Percentiles rank a stretch among this genome's conserved stretches.
Conservation (phyloP, 805 yeast species). For the Candida golubevii region DNA sequence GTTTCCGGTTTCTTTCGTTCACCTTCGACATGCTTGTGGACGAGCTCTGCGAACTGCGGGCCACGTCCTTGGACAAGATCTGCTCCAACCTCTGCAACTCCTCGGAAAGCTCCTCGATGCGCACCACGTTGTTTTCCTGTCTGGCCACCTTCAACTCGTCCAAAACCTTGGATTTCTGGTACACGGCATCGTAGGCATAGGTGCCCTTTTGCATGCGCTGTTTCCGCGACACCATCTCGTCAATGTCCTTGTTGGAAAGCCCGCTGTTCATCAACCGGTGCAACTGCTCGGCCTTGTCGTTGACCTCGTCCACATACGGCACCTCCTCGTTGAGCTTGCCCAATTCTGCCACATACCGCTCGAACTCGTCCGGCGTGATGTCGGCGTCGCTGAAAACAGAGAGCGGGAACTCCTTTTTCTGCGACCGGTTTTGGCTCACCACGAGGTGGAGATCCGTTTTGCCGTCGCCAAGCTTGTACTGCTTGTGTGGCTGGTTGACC, state of each 20-base stretch:
- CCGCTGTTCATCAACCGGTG: conserved; percentile 59
- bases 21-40: conserved; percentile 58
- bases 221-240: conserved; percentile 72
- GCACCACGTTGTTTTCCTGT: conserved; percentile 45
- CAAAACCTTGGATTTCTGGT: conserved; percentile 64
- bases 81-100: conserved; percentile 43
- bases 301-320: conserved; percentile 63
- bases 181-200: conserved; percentile 62
- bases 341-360: conserved; percentile 59
- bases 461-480: conserved; percentile 40
- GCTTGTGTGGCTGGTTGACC: conserved; percentile 37
- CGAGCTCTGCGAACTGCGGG: conserved; percentile 32
- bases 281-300: conserved; percentile 60
- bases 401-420: conserved; percentile 71
- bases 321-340: conserved; percentile 51
- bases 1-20: conserved; percentile 79
- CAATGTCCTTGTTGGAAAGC: conserved; percentile 69
- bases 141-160: conserved; percentile 74
- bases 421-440: conserved; percentile 77
- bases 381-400: conserved; percentile 75
- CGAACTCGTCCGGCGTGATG: conserved; percentile 68
- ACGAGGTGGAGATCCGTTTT: conserved; percentile 53
- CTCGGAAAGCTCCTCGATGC: conserved; percentile 26
- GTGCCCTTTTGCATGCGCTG: conserved; percentile 47
- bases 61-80: conserved; percentile 36